Percentiles rank a stretch among this genome's conserved stretches.
Evolutionary conservation across 495 filamentous ascomycete genomes (phyloP).

Genomic region (Neurospora sp.): DNA sequence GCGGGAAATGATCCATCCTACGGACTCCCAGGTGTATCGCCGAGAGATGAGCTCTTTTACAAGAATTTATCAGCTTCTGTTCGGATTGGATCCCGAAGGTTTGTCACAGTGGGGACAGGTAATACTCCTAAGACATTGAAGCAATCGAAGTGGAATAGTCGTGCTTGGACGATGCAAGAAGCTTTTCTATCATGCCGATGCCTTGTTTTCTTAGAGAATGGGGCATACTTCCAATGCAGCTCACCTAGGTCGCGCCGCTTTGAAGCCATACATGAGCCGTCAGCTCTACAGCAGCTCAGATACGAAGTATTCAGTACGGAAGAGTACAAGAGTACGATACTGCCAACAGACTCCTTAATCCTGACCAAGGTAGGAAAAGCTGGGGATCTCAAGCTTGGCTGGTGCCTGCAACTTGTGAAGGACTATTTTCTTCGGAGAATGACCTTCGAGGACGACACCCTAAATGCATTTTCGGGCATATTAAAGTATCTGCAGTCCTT

Average conservation of each 20-base stretch:
- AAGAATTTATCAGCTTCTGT: neutral
- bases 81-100: neutral
- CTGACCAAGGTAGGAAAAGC: neutral
- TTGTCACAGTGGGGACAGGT: neutral
- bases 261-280: rapidly evolving
- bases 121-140: too few species aligned
- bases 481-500: neutral
- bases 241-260: neutral
- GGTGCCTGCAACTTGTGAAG: neutral
- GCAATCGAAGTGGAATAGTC: neutral
- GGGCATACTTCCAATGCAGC: slow-evolving; percentile 28
- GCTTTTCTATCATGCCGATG: neutral
- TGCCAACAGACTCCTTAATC: neutral
- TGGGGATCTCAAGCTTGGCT: neutral
- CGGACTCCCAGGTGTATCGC: neutral
- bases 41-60: neutral
- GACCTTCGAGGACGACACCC: neutral
- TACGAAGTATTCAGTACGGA: too few species aligned
- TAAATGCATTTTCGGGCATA: neutral
- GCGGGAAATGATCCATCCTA: neutral
- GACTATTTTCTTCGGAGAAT: neutral
- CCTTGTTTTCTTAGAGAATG: slow-evolving; percentile 8
- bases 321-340: too few species aligned
- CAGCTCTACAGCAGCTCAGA: neutral
- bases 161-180: neutral